Percentiles rank a stretch among this genome's conserved stretches.
Evolutionary conservation across 768 basidiomycete species (phyloP).

Genomic region (Russula ochroleuca): DNA sequence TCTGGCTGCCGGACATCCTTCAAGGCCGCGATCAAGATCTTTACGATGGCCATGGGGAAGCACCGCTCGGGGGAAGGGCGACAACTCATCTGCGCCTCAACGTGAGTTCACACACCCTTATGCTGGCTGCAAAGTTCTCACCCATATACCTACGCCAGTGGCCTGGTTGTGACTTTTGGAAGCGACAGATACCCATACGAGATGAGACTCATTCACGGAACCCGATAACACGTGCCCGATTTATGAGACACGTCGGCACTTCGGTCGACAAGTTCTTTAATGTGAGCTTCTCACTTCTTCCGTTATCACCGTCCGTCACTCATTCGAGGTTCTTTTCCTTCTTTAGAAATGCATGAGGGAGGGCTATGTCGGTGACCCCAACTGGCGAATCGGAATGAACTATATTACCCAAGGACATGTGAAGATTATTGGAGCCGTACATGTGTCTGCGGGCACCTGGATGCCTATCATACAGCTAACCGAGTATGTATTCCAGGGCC

Average conservation of each 20-base stretch:
- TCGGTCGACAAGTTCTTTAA: slow-evolving; percentile 10
- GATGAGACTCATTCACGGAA: slow-evolving; percentile 8
- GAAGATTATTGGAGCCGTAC: slow-evolving; percentile 14
- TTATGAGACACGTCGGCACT: slow-evolving; percentile 8
- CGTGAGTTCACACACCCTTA: background rate
- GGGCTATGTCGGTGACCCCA: background rate
- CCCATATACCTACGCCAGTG: background rate
- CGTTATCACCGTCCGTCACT: background rate
- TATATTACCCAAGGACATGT: slow-evolving; percentile 8
- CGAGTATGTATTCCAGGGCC: slow-evolving; percentile 2
- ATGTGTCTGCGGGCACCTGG: slow-evolving; percentile 18
- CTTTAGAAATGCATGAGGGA: background rate
- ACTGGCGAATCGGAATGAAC: slow-evolving; percentile 4
- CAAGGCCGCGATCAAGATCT: slow-evolving; percentile 11
- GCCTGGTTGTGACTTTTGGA: slow-evolving; percentile 2
- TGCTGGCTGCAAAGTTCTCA: background rate
- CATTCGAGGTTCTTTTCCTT: background rate
- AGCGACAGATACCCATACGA: slow-evolving; percentile 5
- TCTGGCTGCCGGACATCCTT: slow-evolving; percentile 9
- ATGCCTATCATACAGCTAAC: slow-evolving; percentile 20
- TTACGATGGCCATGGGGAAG: background rate
- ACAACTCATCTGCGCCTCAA: slow-evolving; percentile 8
- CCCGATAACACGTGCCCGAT: slow-evolving; percentile 8
- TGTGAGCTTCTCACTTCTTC: background rate
- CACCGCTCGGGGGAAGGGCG: background rate